phyloP scores from a whole-genome alignment of 148 eudicot species.

The Gaultheria prostrata region DNA sequence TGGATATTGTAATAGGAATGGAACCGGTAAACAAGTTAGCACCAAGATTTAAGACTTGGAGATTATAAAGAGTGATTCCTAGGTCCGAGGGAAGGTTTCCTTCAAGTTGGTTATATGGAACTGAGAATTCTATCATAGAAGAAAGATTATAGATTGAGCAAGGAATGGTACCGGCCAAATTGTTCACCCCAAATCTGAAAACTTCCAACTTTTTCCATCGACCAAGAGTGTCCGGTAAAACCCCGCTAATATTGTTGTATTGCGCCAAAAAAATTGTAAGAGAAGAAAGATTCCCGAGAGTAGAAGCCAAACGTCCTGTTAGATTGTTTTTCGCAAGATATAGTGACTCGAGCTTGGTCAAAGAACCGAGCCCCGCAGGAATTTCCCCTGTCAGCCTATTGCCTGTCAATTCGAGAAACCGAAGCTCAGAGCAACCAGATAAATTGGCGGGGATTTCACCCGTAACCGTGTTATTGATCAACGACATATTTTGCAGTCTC shows the following conservation, averaged over 20 bases:
- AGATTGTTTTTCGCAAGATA: fast-evolving
- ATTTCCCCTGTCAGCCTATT: not conserved
- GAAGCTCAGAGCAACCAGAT: not conserved
- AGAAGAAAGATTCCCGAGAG: slow-evolving; percentile 1
- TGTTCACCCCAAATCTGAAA: not conserved
- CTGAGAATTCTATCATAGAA: not conserved
- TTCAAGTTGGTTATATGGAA: not conserved
- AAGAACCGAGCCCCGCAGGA: not conserved
- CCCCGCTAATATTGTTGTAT: not conserved
- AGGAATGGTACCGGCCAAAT: not conserved
- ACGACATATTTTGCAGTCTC: not conserved
- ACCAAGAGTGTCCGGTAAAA: not conserved
- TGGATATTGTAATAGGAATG: not conserved
- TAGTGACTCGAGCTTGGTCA: not conserved
- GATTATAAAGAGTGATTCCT: not conserved
- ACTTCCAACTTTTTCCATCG: not conserved
- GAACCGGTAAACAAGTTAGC: not conserved
- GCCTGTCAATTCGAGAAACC: not conserved
- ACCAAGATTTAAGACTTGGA: not conserved
- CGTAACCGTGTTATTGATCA: not conserved
- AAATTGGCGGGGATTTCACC: not conserved
- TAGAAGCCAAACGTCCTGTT: not conserved
- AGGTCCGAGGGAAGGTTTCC: not conserved
- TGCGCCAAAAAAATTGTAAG: not conserved
- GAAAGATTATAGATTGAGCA: not conserved